Conservation (phyloP, 768 basidiomycete genomes). For the Heimioporus sp. region DNA sequence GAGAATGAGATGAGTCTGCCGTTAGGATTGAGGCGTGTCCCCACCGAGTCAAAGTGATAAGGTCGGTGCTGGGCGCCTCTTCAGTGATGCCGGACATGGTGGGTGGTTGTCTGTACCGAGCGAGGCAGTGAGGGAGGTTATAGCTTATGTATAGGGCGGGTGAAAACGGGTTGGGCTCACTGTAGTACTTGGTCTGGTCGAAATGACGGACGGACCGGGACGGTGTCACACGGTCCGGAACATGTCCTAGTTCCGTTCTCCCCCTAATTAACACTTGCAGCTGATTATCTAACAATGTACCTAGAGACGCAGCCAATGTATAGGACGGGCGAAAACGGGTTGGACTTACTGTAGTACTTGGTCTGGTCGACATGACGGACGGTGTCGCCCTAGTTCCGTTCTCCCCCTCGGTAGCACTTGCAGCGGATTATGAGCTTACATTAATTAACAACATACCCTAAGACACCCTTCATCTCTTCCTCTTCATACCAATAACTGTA, state of each 20-base stretch:
- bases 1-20: slow-evolving; percentile 1
- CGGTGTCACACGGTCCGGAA: slow-evolving; percentile 28
- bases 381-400: background rate
- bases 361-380: too few relatives aligned
- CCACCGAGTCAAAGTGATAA: slow-evolving; percentile 91
- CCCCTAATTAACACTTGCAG: background rate
- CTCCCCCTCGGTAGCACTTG: too few relatives aligned
- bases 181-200: too few relatives aligned
- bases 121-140: background rate
- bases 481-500: slow-evolving; percentile 50
- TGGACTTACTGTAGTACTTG: too few relatives aligned
- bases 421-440: slow-evolving; percentile 20
- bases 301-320: too few relatives aligned
- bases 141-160: slow-evolving; percentile 15
- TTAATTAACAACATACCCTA: slow-evolving; percentile 14
- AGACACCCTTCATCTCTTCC: slow-evolving; percentile 52
- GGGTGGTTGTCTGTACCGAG: background rate
- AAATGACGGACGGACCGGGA: too few relatives aligned
- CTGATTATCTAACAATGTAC: too few relatives aligned
- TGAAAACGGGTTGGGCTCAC: slow-evolving; percentile 12
- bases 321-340: slow-evolving; percentile 20
- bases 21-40: slow-evolving; percentile 15
- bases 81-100: slow-evolving; percentile 38
- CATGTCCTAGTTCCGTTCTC: background rate
- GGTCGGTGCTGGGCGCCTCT: slow-evolving; percentile 76